Conservation (phyloP, 805 yeast genomes). For the Candida coleopterorum region DNA sequence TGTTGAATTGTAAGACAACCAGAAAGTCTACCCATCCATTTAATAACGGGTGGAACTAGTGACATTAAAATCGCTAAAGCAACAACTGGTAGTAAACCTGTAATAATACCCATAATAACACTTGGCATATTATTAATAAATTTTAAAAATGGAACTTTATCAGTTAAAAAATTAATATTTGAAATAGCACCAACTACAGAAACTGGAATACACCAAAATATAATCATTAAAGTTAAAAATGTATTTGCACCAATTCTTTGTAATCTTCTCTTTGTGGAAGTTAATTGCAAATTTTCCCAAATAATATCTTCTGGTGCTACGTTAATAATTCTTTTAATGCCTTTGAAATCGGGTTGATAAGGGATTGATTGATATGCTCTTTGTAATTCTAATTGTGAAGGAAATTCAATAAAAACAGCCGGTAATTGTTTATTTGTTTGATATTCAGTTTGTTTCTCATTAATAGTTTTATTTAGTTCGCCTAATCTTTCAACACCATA, state of each 20-base stretch:
- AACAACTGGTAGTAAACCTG: slow-evolving; percentile 66
- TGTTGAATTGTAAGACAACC: slow-evolving; percentile 71
- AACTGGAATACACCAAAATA: slow-evolving; percentile 70
- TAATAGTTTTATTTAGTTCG: slow-evolving; percentile 64
- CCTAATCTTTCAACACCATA: slow-evolving; percentile 65
- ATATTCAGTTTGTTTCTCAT: slow-evolving; percentile 49
- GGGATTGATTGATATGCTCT: slow-evolving; percentile 82
- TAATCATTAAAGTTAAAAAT: slow-evolving; percentile 58
- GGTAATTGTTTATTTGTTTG: slow-evolving; percentile 50
- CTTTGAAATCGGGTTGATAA: slow-evolving; percentile 44
- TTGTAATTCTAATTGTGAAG: slow-evolving; percentile 83
- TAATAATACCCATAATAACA: slow-evolving; percentile 54
- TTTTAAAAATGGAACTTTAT: slow-evolving; percentile 44
- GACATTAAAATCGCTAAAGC: slow-evolving; percentile 63
- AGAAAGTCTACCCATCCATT: slow-evolving; percentile 63
- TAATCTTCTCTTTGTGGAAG: slow-evolving; percentile 50
- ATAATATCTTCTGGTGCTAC: slow-evolving; percentile 76
- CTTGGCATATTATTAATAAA: slow-evolving; percentile 56
- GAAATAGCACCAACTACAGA: slow-evolving; percentile 75
- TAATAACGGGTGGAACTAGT: slow-evolving; percentile 59
- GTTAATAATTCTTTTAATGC: slow-evolving; percentile 51
- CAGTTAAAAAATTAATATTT: slow-evolving; percentile 58
- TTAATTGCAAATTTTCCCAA: slow-evolving; percentile 72
- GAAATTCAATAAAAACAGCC: slow-evolving; percentile 77
- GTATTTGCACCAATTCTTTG: slow-evolving; percentile 58